Evolutionary conservation across 2,329 filamentous ascomycete genomes (phyloP), one percentile per base, ranked within the genome.

Genomic region (Aspergillus pseudoterreus): DNA sequence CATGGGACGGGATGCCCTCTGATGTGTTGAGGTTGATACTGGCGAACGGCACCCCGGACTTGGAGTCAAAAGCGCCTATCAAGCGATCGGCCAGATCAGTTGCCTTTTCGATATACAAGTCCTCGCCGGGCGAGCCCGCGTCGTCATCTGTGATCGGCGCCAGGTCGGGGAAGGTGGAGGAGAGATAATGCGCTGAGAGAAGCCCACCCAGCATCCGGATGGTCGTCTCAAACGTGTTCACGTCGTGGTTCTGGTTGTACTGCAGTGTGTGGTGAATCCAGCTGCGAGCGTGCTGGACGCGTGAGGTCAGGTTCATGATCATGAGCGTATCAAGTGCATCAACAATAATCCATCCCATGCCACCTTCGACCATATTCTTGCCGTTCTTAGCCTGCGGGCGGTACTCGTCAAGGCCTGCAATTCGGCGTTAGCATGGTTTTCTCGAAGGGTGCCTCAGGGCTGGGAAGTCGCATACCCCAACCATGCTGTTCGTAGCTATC

Each of bases 311-410:
- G 70, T 97, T 97, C 94, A 99, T 99, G 55, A 99, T 78, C 76
- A 99, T 99, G 80, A 97, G 82, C 1, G 94, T 99, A 71, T 99
- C 94, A 57, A 99, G 77, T 11, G 92, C 85, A 74, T 99, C 94
- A 51, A 99, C 87, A 56, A 99, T 96, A 64, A 97, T 97, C 94
- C 95, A 99, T 27, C 94, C 94, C 72, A 99, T 80, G 22, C 92
- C 94, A 56, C 90, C 85, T 3, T 87, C 81, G 6, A 90, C 85
- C 92, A 99, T 97, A 63, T 94, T 85, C 47, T 78, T 79, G 45
- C 90, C 89, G 15, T 75, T 83, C 68, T 94, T 94, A 5, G 88
- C 84, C 24, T 92, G 74, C 1, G 94, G 94, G 62, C 90, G 84
- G 68, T 88, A 99, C 70, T 94, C 86, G 68, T 99, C 94, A 63